Conservation (phyloP, 768 basidiomycete species). For the Tylopilus sp. region DNA sequence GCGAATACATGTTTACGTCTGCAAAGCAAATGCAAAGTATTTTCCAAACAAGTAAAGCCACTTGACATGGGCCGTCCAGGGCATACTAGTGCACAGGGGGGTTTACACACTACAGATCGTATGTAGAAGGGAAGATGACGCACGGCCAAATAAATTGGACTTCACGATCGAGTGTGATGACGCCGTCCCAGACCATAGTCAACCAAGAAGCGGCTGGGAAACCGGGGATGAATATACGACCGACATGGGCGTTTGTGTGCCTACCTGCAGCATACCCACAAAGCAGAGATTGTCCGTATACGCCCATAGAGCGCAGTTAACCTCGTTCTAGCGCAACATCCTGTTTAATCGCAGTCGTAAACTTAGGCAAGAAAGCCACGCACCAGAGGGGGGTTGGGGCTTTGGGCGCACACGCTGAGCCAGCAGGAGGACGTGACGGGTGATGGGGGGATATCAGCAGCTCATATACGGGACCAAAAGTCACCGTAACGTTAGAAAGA, state of each 20-base stretch:
- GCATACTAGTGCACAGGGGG: conserved; percentile 7
- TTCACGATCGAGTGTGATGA: conserved; percentile 19
- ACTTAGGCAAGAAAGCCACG: background rate
- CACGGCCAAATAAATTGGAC: conserved; percentile 23
- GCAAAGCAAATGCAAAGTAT: conserved; percentile 15
- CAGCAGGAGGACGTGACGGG: background rate
- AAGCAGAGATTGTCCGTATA: too few species aligned
- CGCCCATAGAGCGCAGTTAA: conserved; percentile 5
- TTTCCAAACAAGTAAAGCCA: conserved; percentile 28
- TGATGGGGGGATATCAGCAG: background rate
- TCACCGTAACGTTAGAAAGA: background rate
- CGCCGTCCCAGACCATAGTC: conserved; percentile 18
- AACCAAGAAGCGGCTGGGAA: conserved; percentile 9
- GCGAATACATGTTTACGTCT: conserved; percentile 9
- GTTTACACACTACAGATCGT: background rate
- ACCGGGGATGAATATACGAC: background rate
- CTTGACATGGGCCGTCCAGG: conserved; percentile 15
- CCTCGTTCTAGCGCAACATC: background rate
- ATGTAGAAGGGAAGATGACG: conserved; percentile 2
- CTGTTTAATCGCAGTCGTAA: background rate
- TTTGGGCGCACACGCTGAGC: background rate
- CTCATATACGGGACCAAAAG: background rate
- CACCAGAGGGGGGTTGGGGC: background rate
- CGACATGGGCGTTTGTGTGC: background rate
- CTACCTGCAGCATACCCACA: conserved; percentile 9